Base-by-base conservation (phyloP, 306 rosid species). In the Inga oerstediana region DNA sequence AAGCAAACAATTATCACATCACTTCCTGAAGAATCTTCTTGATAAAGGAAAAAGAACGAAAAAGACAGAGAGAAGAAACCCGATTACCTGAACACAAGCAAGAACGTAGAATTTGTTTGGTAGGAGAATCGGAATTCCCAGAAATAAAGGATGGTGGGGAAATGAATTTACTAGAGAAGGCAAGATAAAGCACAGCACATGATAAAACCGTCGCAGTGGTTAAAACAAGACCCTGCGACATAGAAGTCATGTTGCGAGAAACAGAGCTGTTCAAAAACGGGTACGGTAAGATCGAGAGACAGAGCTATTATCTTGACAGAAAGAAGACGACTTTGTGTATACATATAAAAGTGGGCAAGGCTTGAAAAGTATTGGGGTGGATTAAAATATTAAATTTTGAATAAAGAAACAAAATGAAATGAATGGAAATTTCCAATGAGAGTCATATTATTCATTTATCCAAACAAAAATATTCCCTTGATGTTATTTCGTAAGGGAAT, bases 51-150 rank as follows among this genome's bases (percentile, higher is more conserved):
- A 8, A 7, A 14, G 34, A 15, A 14, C 30, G 30, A 3, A 56
- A 7, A 52, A n/a, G 34, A 4, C 65, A 68, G 8, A 37, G 10
- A 11, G 58, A 15, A 9, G 19, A 17, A 68, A 56, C 17, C 11
- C 48, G 70, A 17, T 59, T 86, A 91, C 97, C 95, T 19, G 97
- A 88, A 72, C 10, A 84, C 72, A 93, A 86, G 82, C 95, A 94
- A 84, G 97, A 88, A 7, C 88, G 93, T 1, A 88, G 80, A 35
- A 68, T 35, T 48, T 46, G 75, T 74, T 77, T 72, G 56, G 56
- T 58, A 10, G 91, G 85, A 34, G 90, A 76, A 77, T 41, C 11
- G 6, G 76, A 30, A 30, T 22, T 72, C 62, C 3, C 41, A 30
- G 79, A 80, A 72, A 82, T 66, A 34, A 24, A 79, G 20, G 81